These are phyloP conservation scores for Colletotrichum musicola DNA, from an alignment of 2,329 filamentous ascomycete species.

Conservation along the genomic window DNA sequence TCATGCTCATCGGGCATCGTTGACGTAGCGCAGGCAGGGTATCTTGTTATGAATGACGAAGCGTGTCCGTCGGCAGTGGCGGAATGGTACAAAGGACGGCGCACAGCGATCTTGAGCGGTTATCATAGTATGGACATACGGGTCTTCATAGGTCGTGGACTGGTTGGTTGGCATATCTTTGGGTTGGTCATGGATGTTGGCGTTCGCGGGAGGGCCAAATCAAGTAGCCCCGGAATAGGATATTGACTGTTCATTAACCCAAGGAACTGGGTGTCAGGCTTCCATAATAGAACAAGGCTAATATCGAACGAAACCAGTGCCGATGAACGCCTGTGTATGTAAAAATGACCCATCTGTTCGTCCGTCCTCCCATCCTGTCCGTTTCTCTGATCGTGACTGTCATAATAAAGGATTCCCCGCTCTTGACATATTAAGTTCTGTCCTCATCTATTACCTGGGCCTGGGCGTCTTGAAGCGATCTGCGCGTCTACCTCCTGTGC, in stretches of 20 bases:
- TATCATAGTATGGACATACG: conserved; percentile 33
- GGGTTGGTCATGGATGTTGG: conserved; percentile 13
- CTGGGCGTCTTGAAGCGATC: conserved; percentile 46
- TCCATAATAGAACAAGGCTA: conserved; percentile 26
- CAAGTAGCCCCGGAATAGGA: neutral
- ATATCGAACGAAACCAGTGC: conserved; percentile 15
- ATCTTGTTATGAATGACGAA: conserved; percentile 16
- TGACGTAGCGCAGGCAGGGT: conserved; percentile 44
- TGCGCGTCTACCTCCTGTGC: conserved; percentile 63
- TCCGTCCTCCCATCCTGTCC: neutral
- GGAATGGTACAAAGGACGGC: conserved; percentile 16
- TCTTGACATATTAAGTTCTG: neutral
- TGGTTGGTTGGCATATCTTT: conserved; percentile 19
- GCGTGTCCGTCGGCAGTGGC: neutral
- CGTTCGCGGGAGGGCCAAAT: conserved; percentile 15
- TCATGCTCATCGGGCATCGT: conserved; percentile 63
- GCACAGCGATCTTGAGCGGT: conserved; percentile 12
- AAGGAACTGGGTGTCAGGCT: conserved; percentile 26
- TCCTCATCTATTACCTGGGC: conserved; percentile 33
- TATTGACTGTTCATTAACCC: conserved; percentile 2
- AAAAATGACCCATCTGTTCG: neutral
- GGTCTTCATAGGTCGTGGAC: conserved; percentile 20
- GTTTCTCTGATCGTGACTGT: conserved; percentile 12
- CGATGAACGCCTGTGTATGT: conserved; percentile 24
- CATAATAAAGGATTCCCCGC: neutral